Evolutionary conservation across 108 stramenopile genomes (phyloP).

Genomic region (Craspedostauros australis): DNA sequence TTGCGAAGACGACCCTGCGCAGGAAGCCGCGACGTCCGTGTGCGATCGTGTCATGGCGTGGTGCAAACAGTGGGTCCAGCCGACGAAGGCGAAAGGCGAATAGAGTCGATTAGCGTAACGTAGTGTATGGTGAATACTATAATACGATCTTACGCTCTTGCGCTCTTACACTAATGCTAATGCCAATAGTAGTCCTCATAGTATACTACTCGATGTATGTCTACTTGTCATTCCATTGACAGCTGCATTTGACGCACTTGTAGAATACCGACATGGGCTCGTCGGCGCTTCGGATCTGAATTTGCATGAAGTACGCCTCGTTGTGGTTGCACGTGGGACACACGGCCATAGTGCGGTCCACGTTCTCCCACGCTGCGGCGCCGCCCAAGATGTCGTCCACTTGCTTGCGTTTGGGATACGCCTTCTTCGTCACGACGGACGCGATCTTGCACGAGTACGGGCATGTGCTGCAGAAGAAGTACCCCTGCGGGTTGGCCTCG

Average conservation of each 20-base stretch:
- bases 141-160: too few relatives aligned
- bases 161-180: too few relatives aligned
- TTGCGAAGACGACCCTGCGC: too few relatives aligned
- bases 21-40: too few relatives aligned
- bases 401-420: slow-evolving; percentile 67
- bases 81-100: too few relatives aligned
- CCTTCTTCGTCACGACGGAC: slow-evolving; percentile 44
- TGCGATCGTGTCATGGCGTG: too few relatives aligned
- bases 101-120: too few relatives aligned
- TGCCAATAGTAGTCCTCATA: too few relatives aligned
- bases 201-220: too few relatives aligned
- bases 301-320: slow-evolving; percentile 98
- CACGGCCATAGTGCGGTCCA: slow-evolving; percentile 86
- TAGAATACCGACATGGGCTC: slow-evolving; percentile 96
- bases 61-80: too few relatives aligned
- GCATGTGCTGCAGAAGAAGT: slow-evolving; percentile 76
- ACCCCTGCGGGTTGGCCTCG: slow-evolving; percentile 10
- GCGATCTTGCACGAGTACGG: slow-evolving; percentile 68
- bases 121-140: too few relatives aligned
- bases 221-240: slow-evolving; percentile 92
- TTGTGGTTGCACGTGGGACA: slow-evolving; percentile 86
- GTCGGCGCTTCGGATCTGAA: slow-evolving; percentile 83
- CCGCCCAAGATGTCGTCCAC: slow-evolving; percentile 98
- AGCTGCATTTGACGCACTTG: slow-evolving; percentile 84
- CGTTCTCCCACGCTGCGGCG: slow-evolving; percentile 95